Conservation (phyloP, 306 rosid genomes). For the Trifolium repens region DNA sequence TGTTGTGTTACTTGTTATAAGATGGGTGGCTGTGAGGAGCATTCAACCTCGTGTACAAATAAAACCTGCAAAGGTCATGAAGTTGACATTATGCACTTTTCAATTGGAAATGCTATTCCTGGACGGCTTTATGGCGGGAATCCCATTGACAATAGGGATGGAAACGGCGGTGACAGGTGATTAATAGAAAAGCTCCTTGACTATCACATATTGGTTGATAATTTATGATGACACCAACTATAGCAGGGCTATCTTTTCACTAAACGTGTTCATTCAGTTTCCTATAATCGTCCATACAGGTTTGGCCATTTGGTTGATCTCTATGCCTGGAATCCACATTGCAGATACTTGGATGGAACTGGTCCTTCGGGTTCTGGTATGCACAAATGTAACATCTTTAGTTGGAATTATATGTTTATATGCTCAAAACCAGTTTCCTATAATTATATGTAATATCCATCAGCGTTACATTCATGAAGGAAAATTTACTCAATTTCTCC, state of each 20-base stretch:
- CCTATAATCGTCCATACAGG: constrained; percentile 50
- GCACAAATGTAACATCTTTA: constrained; percentile 21
- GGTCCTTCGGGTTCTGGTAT: constrained; percentile 78
- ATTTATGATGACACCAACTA: constrained; percentile 31
- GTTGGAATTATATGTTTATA: constrained; percentile 23
- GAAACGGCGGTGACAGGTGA: constrained; percentile 90
- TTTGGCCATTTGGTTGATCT: constrained; percentile 92
- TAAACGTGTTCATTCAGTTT: constrained; percentile 17
- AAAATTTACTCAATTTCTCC: constrained; percentile 25
- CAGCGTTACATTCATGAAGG: neutral
- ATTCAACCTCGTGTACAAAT: constrained; percentile 68
- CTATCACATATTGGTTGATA: constrained; percentile 29
- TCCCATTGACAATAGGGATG: constrained; percentile 67
- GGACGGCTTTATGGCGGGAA: constrained; percentile 94
- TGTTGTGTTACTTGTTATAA: constrained; percentile 41
- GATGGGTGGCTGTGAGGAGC: constrained; percentile 97
- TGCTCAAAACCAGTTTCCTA: neutral
- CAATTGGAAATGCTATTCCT: constrained; percentile 89
- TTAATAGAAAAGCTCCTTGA: constrained; percentile 20
- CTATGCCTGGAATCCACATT: constrained; percentile 96
- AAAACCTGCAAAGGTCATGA: constrained; percentile 91
- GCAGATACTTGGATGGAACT: constrained; percentile 82
- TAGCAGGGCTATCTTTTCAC: neutral
- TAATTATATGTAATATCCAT: neutral
- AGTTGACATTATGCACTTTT: constrained; percentile 96